These are phyloP conservation scores for Turnera subulata DNA, from an alignment of 345 rosid species.

Conservation along the genomic window DNA sequence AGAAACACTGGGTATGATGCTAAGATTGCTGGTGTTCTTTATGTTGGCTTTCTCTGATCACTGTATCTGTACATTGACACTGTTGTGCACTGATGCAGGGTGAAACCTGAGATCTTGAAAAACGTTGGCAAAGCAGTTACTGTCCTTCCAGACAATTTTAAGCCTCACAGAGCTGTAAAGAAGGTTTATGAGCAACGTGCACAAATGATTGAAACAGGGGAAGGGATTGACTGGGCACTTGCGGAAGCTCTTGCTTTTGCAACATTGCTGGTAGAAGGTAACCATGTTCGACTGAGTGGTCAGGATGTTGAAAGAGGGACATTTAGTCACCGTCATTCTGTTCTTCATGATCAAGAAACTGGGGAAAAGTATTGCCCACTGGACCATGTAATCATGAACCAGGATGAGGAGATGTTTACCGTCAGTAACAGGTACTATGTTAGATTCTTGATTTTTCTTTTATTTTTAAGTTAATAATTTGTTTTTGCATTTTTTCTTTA, in stretches of 20 bases:
- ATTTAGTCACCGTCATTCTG: constrained; percentile 74
- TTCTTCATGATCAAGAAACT: constrained; percentile 70
- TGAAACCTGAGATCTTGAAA: constrained; percentile 80
- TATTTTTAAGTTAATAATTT: too few relatives aligned
- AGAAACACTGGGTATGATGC: constrained; percentile 63
- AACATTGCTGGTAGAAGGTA: constrained; percentile 76
- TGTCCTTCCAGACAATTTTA: constrained; percentile 58
- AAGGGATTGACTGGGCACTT: constrained; percentile 86
- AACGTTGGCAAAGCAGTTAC: constrained; percentile 75
- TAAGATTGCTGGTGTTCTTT: constrained; percentile 8
- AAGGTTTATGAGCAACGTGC: constrained; percentile 74
- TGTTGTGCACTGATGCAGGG: constrained; percentile 38
- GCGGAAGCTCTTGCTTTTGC: constrained; percentile 82
- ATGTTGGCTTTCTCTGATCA: not conserved
- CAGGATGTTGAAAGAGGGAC: constrained; percentile 95
- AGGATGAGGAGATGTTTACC: constrained; percentile 76
- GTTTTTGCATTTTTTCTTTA: too few relatives aligned
- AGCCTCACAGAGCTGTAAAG: constrained; percentile 74
- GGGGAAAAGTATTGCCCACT: constrained; percentile 75
- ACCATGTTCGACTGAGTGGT: constrained; percentile 85
- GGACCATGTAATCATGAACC: constrained; percentile 62
- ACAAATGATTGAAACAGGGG: constrained; percentile 73
- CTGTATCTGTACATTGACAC: constrained; percentile 1
- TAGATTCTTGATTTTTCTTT: not conserved
- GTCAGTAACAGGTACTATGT: constrained; percentile 76